Conservation (phyloP, 345 rosid species). For the Populus tremula region DNA sequence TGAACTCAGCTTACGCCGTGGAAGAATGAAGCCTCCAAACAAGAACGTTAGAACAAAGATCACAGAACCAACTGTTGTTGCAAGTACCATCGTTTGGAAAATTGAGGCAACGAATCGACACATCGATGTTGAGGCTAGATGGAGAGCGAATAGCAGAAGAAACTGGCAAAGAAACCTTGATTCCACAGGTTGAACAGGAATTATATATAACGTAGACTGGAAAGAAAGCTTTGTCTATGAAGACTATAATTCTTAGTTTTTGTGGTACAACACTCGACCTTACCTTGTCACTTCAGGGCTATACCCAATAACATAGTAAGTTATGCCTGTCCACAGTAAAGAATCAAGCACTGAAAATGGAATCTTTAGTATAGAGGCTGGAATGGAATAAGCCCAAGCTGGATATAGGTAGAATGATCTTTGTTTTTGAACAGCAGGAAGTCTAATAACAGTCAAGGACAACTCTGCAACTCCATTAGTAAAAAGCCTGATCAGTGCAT, state of each 20-base stretch:
- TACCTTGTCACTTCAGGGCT: constrained; percentile 45
- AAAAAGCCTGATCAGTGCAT: constrained; percentile 27
- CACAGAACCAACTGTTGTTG: not conserved
- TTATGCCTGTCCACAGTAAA: constrained; percentile 38
- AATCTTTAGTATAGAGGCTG: constrained; percentile 41
- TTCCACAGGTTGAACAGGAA: not conserved
- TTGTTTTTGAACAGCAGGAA: constrained; percentile 48
- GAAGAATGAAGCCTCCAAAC: not conserved
- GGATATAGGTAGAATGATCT: constrained; percentile 38
- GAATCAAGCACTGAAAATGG: constrained; percentile 44
- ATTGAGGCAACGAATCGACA: not conserved
- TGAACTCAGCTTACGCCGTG: not conserved
- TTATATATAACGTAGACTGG: not conserved
- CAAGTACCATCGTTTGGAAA: not conserved
- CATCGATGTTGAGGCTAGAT: not conserved
- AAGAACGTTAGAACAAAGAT: not conserved
- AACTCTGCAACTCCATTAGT: constrained; percentile 52
- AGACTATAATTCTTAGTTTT: not conserved
- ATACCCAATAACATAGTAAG: constrained; percentile 54
- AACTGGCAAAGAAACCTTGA: not conserved
- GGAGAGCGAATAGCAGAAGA: not conserved
- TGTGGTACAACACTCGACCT: not conserved
- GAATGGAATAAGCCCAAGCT: constrained; percentile 54
- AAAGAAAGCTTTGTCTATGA: not conserved
- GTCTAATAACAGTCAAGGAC: constrained; percentile 36